Conservation (phyloP, 257 asterid genomes). For the Fraxinus excelsior region DNA sequence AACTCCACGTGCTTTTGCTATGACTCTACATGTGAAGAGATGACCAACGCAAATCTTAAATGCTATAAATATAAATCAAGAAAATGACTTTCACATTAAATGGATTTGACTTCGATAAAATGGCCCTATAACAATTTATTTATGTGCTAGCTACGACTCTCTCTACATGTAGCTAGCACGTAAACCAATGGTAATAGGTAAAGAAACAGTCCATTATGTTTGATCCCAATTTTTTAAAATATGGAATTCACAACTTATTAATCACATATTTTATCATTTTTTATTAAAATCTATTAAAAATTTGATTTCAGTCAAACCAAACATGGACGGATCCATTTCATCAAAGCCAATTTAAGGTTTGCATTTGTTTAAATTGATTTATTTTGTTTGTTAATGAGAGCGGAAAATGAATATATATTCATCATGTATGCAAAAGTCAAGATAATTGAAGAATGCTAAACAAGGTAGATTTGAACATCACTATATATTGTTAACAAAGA, state of each 20-base stretch:
- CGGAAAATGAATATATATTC: too few species aligned
- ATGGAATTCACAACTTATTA: too few species aligned
- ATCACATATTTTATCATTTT: too few species aligned
- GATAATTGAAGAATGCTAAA: too few species aligned
- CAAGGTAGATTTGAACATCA: too few species aligned
- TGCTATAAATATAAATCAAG: not conserved
- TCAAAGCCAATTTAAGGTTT: not conserved
- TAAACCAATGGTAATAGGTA: not conserved
- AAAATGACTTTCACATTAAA: not conserved
- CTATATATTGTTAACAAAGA: too few species aligned
- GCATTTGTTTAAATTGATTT: not conserved
- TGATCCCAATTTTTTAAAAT: too few species aligned
- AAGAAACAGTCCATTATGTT: constrained; percentile 18
- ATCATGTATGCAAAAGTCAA: too few species aligned
- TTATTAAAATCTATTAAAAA: too few species aligned
- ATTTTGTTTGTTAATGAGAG: too few species aligned
- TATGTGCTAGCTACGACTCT: not conserved
- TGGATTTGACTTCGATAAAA: not conserved
- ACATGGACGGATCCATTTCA: too few species aligned
- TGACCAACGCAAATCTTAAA: not conserved
- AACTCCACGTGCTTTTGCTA: constrained; percentile 45
- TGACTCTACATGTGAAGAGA: constrained; percentile 35
- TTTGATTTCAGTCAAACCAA: too few species aligned
- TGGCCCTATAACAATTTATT: not conserved
- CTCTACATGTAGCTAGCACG: constrained; percentile 40